These are phyloP conservation scores for Picocystis salinarum DNA, from an alignment of 139 green algal species.

Conservation along the genomic window DNA sequence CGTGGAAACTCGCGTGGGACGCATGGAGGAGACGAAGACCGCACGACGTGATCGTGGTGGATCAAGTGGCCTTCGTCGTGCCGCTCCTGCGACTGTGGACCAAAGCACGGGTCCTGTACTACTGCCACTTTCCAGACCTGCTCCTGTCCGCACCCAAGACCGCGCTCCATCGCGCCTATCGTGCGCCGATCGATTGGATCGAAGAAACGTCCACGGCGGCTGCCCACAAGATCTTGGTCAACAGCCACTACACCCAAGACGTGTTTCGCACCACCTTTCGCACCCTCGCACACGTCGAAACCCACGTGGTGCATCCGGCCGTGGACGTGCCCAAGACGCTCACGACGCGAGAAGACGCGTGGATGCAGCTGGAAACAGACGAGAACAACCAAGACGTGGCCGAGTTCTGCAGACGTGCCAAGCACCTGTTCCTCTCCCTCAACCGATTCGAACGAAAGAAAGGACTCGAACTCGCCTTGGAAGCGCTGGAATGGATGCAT, in stretches of 20 bases:
- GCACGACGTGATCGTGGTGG: constrained; percentile 61
- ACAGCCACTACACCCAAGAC: constrained; percentile 68
- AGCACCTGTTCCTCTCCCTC: constrained; percentile 73
- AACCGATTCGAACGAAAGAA: constrained; percentile 98
- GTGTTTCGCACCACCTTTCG: background rate
- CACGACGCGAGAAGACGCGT: background rate
- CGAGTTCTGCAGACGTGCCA: constrained; percentile 17
- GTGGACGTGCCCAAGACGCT: constrained; percentile 32
- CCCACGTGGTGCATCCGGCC: constrained; percentile 71
- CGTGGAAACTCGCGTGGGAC: constrained; percentile 37
- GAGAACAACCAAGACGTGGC: constrained; percentile 24
- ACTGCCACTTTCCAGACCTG: constrained; percentile 96
- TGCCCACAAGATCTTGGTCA: constrained; percentile 37
- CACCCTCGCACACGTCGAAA: constrained; percentile 3
- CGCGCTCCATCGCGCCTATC: constrained; percentile 13
- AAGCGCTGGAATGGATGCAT: constrained; percentile 37
- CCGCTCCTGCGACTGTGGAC: constrained; percentile 47
- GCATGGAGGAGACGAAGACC: constrained; percentile 1
- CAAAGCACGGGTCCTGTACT: constrained; percentile 66
- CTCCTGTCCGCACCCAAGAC: constrained; percentile 43
- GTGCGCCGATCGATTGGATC: constrained; percentile 52
- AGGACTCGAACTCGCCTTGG: constrained; percentile 59
- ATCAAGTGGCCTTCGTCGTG: constrained; percentile 47
- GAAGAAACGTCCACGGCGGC: constrained; percentile 64
- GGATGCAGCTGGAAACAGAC: constrained; percentile 1